Evolutionary conservation across 1,284 basidiomycete genomes (phyloP), one percentile per base, ranked within the genome.

Genomic region (Boletus smithii): DNA sequence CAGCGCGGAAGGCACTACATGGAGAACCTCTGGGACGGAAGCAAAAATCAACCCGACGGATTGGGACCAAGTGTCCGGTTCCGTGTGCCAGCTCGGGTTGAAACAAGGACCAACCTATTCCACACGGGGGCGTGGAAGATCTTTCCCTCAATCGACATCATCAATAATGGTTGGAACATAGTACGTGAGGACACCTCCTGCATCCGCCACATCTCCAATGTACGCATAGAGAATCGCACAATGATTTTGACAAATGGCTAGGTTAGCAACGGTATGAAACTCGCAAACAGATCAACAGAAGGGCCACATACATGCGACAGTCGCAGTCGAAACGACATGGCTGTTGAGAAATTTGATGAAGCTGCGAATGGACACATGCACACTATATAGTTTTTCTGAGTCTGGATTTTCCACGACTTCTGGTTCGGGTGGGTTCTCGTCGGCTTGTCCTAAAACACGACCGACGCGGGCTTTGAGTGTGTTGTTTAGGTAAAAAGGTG

Each of bases 171-270:
- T 83, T 26, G 91, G 91, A 34, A 94, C 85, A 66, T 93, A 95
- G 63, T 91, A 93, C 1, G 91, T 94, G 57, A 94, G 73, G 22
- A 94, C 89, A 1, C 91, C 91, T 34, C 89, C 89, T 0, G 85
- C 81, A 50, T 91, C 86, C 11, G 81, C 80, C 10, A 86, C 75
- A 38, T 91, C 87, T 8, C 91, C 91, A 44, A 94, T 89, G 61
- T 94, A 94, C 31, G 94, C 90, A 56, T 94, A 94, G 33, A 92
- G 78, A 53, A 95, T 94, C 55, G 92, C 73, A 62, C 90, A 93
- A 55, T 93, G 85, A 45, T 83, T 77, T 60, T 88, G 82, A 61
- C 91, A 94, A 48, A 95, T 79, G 65, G 87, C 91, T 93, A 53
- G 17, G 42, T 35, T 22, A 40, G 48, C 8, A 40, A 13, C 0